Evolutionary conservation across 1,139 yeast species (phyloP).

Genomic region (Yamadazyma triangularis): DNA sequence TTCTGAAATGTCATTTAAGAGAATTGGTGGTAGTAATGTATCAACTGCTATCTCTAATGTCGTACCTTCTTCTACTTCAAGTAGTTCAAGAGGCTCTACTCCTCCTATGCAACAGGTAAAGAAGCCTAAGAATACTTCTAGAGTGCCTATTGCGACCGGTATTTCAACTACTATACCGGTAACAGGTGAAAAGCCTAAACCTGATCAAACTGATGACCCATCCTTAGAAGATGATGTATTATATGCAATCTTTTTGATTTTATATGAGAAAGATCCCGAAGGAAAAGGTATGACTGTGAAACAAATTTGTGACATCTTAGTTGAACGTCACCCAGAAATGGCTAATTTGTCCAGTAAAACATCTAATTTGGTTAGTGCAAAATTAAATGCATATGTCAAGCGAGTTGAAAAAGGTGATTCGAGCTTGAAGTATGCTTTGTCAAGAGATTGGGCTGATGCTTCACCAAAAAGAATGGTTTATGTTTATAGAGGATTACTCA

Average conservation of each 20-base stretch:
- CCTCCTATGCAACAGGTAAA: conserved; percentile 18
- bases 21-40: not conserved
- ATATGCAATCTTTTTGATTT: conserved; percentile 65
- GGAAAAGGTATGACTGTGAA: conserved; percentile 82
- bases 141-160: conserved; percentile 61
- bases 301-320: conserved; percentile 71
- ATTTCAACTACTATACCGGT: conserved; percentile 76
- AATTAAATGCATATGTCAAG: conserved; percentile 77
- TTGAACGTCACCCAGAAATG: conserved; percentile 76
- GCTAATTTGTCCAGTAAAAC: conserved; percentile 73
- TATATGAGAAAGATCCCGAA: conserved; percentile 61
- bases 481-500: conserved; percentile 71
- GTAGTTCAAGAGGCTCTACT: conserved; percentile 27
- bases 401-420: conserved; percentile 79
- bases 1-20: conserved; percentile 14
- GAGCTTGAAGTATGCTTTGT: conserved; percentile 63
- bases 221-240: conserved; percentile 73
- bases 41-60: conserved; percentile 9
- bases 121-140: conserved; percentile 34
- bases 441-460: conserved; percentile 87
- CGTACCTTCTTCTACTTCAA: conserved; percentile 17
- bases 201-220: conserved; percentile 54
- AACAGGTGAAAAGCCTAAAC: conserved; percentile 74
- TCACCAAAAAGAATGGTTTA: conserved; percentile 86
- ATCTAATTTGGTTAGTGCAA: conserved; percentile 77